These are phyloP conservation scores for cucumber (Cucumis sativus) DNA, from an alignment of 306 rosid genomes.

Conservation along the genomic window DNA sequence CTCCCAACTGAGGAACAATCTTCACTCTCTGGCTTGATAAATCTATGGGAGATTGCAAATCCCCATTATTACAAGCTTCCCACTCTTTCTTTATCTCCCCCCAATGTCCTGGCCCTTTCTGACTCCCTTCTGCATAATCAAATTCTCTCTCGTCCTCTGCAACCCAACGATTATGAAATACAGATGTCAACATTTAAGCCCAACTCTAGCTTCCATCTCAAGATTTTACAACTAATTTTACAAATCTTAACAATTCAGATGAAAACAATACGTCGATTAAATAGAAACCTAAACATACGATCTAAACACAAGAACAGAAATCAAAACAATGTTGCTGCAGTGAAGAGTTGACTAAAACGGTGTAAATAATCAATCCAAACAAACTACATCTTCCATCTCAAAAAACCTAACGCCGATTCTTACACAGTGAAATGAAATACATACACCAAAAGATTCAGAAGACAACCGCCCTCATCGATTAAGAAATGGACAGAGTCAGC, in stretches of 20 bases:
- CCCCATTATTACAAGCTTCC: conserved; percentile 41
- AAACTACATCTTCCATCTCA: neutral
- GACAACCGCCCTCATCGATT: neutral
- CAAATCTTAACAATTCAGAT: neutral
- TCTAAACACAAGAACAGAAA: neutral
- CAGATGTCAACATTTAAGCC: neutral
- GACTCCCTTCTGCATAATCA: conserved; percentile 29
- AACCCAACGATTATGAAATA: neutral
- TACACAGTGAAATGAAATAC: neutral
- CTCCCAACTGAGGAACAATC: conserved; percentile 21
- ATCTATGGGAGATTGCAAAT: conserved; percentile 64
- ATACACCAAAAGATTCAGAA: neutral
- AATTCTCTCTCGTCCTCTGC: conserved; percentile 57
- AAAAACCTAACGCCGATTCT: neutral
- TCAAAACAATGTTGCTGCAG: neutral
- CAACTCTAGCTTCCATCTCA: neutral
- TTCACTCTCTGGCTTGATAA: conserved; percentile 25
- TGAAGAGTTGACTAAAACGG: neutral
- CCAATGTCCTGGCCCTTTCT: conserved; percentile 48
- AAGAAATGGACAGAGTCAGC: neutral
- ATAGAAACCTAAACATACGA: neutral
- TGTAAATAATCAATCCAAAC: neutral
- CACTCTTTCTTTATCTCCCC: conserved; percentile 48
- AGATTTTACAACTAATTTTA: neutral
- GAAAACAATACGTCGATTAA: neutral